A percentile compares a stretch with the other conserved stretches of the same genome.
phyloP scores from a whole-genome alignment of 495 filamentous ascomycete genomes.

The Talaromyces proteolyticus region DNA sequence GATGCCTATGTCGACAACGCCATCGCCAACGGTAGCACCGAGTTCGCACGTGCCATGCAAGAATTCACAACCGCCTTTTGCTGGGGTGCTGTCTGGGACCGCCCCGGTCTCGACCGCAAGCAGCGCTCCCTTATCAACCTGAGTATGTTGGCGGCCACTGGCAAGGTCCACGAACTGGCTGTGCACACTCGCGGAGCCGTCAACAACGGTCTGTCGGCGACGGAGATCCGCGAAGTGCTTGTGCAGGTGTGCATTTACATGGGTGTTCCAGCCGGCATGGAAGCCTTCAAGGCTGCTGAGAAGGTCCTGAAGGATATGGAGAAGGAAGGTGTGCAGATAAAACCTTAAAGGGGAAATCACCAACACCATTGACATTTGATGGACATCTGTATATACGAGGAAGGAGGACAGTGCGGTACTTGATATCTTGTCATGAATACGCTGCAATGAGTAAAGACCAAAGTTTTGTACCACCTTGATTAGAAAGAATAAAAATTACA shows the following conservation, averaged over 20 bases:
- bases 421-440: no score
- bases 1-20: constrained; percentile 43
- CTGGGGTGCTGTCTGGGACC: constrained; percentile 50
- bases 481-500: no score
- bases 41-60: constrained; percentile 46
- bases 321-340: constrained; percentile 20
- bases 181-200: constrained; percentile 45
- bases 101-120: constrained; percentile 47
- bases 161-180: constrained; percentile 43
- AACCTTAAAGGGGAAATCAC: no score
- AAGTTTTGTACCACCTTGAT: no score
- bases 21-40: constrained; percentile 31
- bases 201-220: constrained; percentile 39
- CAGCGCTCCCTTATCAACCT: constrained; percentile 50
- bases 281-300: constrained; percentile 33
- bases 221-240: constrained; percentile 47
- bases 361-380: no score
- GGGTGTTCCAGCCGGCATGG: constrained; percentile 36
- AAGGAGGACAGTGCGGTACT: no score
- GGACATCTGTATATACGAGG: no score
- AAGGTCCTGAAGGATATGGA: constrained; percentile 28
- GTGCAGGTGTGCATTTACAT: constrained; percentile 40
- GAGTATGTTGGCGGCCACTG: constrained; percentile 48
- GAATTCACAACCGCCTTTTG: constrained; percentile 47
- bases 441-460: no score